Conservation (phyloP, 176 grass and related monocot genomes). For the Rhipidocladum racemiflorum region DNA sequence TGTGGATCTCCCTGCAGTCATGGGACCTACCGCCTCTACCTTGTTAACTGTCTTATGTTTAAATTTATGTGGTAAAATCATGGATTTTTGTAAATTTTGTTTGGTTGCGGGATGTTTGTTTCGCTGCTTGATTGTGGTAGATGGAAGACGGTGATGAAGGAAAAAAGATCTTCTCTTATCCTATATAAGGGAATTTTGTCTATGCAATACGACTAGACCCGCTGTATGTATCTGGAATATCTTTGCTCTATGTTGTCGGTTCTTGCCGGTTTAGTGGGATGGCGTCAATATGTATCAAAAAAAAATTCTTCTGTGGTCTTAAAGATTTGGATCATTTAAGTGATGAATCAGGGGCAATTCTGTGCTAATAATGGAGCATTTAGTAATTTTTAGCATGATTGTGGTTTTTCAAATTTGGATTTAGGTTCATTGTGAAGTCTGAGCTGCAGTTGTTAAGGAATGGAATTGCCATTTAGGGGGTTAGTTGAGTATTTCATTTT, state of each 20-base stretch:
- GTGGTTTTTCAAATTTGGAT: neutral
- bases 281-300: neutral
- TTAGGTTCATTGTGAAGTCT: neutral
- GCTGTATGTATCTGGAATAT: neutral
- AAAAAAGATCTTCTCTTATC: neutral
- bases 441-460: neutral
- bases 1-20: neutral
- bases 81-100: too few species aligned
- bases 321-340: neutral
- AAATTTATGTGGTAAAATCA: neutral
- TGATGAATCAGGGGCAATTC: neutral
- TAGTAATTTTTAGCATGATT: neutral
- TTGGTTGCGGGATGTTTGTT: too few species aligned
- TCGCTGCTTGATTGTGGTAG: too few species aligned
- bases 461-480: neutral
- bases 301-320: neutral
- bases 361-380: neutral
- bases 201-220: neutral
- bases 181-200: neutral
- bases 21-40: neutral
- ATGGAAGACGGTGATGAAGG: too few species aligned
- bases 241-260: neutral
- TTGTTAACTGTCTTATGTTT: neutral
- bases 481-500: neutral
- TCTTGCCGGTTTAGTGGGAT: neutral